Conservation (phyloP, 495 filamentous ascomycete species). For the Daldinia childiae region DNA sequence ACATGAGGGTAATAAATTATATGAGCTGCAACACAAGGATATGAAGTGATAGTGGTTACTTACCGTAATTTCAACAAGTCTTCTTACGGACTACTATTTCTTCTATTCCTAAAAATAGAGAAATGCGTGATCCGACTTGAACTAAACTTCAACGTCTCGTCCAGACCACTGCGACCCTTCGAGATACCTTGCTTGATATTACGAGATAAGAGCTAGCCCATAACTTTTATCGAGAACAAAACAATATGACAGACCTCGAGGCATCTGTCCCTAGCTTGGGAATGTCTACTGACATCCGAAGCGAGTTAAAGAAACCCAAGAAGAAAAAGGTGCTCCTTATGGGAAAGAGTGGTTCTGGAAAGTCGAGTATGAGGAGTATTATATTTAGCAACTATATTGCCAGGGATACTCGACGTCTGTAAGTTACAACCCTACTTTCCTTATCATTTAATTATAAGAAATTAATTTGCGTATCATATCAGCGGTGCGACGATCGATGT, state of each 20-base stretch:
- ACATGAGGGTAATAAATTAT: neutral
- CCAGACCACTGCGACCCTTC: slow-evolving; percentile 22
- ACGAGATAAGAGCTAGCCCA: neutral
- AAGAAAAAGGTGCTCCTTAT: slow-evolving; percentile 70
- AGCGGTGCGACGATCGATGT: slow-evolving; percentile 97
- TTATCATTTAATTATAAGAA: neutral
- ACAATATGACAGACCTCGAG: slow-evolving; percentile 41
- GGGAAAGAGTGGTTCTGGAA: slow-evolving; percentile 99
- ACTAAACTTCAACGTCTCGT: slow-evolving; percentile 31
- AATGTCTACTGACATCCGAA: slow-evolving; percentile 40
- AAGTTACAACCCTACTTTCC: slow-evolving; percentile 24
- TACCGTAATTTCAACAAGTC: neutral
- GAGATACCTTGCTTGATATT: slow-evolving; percentile 4
- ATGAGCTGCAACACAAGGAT: slow-evolving; percentile 7
- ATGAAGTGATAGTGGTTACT: neutral
- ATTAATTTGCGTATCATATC: slow-evolving; percentile 1
- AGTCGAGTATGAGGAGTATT: slow-evolving; percentile 97
- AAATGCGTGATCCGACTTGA: slow-evolving; percentile 32
- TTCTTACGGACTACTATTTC: neutral
- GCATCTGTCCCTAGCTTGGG: slow-evolving; percentile 37
- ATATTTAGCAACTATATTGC: slow-evolving; percentile 99
- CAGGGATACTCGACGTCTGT: slow-evolving; percentile 88
- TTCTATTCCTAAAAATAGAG: slow-evolving; percentile 1
- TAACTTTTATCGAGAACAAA: neutral
- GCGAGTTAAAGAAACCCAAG: slow-evolving; percentile 65